Evolutionary conservation across 495 filamentous ascomycete genomes (phyloP).

Genomic region (Penicillium psychrofluorescens): DNA sequence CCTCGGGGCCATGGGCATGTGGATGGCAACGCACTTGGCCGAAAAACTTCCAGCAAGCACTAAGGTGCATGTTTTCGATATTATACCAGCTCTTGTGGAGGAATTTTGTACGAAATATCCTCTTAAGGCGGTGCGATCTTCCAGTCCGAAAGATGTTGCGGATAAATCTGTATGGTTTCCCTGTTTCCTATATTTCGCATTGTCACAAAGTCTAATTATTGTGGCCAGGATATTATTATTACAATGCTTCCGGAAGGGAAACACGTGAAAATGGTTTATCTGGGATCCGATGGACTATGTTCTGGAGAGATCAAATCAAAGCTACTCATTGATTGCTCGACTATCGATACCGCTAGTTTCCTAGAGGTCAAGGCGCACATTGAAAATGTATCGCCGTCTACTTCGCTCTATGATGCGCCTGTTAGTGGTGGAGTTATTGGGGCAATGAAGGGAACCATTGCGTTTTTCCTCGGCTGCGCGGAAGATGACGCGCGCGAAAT

Average conservation of each 20-base stretch:
- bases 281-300: constrained; percentile 27
- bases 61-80: constrained; percentile 33
- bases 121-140: constrained; percentile 14
- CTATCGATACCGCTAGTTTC: constrained; percentile 35
- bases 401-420: constrained; percentile 34
- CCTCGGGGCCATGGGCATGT: constrained; percentile 41
- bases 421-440: constrained; percentile 41
- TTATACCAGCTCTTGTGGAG: constrained; percentile 21
- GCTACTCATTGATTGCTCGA: constrained; percentile 37
- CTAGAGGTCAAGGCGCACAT: constrained; percentile 28
- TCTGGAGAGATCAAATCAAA: constrained; percentile 18
- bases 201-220: too few species aligned
- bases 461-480: constrained; percentile 40
- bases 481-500: constrained; percentile 9
- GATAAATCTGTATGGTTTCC: constrained; percentile 26
- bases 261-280: constrained; percentile 54
- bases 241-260: constrained; percentile 60
- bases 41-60: constrained; percentile 25
- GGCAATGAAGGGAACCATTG: constrained; percentile 38
- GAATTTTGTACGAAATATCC: constrained; percentile 20
- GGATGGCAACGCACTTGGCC: constrained; percentile 33
- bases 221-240: constrained; percentile 51
- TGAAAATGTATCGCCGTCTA: constrained; percentile 7
- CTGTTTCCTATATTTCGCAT: too few species aligned
- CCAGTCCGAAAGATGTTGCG: constrained; percentile 31